phyloP scores from a whole-genome alignment of 345 rosid genomes.

The Euclidium syriacum region DNA sequence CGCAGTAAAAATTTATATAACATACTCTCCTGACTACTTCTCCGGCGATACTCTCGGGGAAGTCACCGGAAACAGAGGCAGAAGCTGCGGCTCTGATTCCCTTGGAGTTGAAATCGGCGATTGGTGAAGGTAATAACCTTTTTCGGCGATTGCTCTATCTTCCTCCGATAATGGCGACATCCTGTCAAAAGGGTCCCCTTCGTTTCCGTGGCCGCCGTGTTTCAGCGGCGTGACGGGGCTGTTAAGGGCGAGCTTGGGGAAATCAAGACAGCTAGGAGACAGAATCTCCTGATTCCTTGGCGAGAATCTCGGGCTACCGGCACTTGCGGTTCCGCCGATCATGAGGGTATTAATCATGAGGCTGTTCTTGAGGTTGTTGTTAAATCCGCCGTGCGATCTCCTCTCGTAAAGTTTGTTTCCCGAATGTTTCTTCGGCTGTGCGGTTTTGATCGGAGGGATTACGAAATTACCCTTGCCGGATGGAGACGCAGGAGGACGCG shows the following conservation, averaged over 20 bases:
- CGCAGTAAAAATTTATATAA: slow-evolving; percentile 11
- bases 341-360: slow-evolving; percentile 85
- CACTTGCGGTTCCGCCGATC: slow-evolving; percentile 33
- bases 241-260: slow-evolving; percentile 84
- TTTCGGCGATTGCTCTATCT: slow-evolving; percentile 82
- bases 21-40: neutral
- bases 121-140: slow-evolving; percentile 80
- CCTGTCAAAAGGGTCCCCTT: slow-evolving; percentile 57
- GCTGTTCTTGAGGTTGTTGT: slow-evolving; percentile 60
- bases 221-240: slow-evolving; percentile 84
- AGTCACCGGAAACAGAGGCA: slow-evolving; percentile 82
- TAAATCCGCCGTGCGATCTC: slow-evolving; percentile 42
- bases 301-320: slow-evolving; percentile 44
- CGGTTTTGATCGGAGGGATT: slow-evolving; percentile 66
- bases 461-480: slow-evolving; percentile 30
- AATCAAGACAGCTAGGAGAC: slow-evolving; percentile 91
- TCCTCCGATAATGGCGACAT: slow-evolving; percentile 76
- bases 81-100: slow-evolving; percentile 85
- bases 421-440: slow-evolving; percentile 45
- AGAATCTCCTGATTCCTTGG: slow-evolving; percentile 69
- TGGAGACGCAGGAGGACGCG: slow-evolving; percentile 34
- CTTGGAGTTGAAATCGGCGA: slow-evolving; percentile 92
- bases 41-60: slow-evolving; percentile 60
- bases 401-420: slow-evolving; percentile 79
- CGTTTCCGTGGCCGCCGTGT: slow-evolving; percentile 20